Evolutionary conservation across 768 basidiomycete species (phyloP), one percentile per base, ranked within the genome.

Genomic region (Cubamyces lactineus): DNA sequence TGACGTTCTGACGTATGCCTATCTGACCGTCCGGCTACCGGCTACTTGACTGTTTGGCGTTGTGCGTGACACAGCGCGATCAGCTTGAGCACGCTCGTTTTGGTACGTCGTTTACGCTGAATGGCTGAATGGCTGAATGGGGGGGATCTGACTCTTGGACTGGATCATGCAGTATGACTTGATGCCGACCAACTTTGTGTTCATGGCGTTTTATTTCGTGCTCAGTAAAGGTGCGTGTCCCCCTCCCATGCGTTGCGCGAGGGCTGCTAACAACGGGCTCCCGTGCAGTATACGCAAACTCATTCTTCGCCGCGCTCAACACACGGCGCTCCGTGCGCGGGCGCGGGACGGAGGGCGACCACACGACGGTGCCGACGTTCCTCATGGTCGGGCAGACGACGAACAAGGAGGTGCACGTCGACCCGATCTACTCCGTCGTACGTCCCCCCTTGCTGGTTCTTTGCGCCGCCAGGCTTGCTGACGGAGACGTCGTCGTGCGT

Each of bases 271-370:
- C n/a, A n/a, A n/a, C n/a, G n/a, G n/a, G n/a, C n/a, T n/a, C n/a
- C n/a, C n/a, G n/a, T n/a, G 62, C 57, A 86, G 85, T 87, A 30
- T 86, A 87, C 65, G 83, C 80, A 0, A 81, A 84, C 52, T 87
- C 86, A 19, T 79, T 86, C 72, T 75, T 88, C 71, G 86, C 87
- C 40, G 85, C 87, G 82, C 78, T 89, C 38, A 89, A 88, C 72
- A 87, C 86, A 2, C 80, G 87, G 15, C 76, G 82, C 53, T 76
- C 72, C 17, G 68, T 86, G 39, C 80, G 80, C 9, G 87, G 84
- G 13, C 75, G 79, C 40, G 85, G 85, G 19, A 84, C 86, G 5
- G 85, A 87, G 61, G 65, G 58, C 39, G 74, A 74, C 28, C 59
- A 57, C 34, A 66, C 66, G 17, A 74, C 65, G 17, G 62, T 67